Percentiles rank a stretch among this genome's conserved stretches.
Conservation (phyloP, 805 yeast genomes). For the Scheffersomyces lignosus region DNA sequence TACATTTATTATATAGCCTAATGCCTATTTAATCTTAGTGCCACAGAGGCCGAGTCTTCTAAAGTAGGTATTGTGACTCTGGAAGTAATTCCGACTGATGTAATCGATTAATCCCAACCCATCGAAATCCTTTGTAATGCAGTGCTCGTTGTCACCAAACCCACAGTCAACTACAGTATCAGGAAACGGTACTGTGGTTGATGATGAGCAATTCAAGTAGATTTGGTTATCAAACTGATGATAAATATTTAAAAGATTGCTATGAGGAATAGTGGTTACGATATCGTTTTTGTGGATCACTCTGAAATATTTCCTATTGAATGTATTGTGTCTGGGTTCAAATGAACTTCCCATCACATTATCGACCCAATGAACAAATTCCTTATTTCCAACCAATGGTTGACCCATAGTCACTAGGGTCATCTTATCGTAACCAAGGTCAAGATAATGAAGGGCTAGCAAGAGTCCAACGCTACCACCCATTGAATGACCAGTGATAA, state of each 20-base stretch:
- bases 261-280: conserved; percentile 29
- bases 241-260: conserved; percentile 19
- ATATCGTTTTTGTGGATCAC: conserved; percentile 28
- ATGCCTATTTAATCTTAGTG: background rate
- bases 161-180: conserved; percentile 35
- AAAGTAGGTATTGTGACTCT: conserved; percentile 38
- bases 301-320: conserved; percentile 17
- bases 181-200: conserved; percentile 20
- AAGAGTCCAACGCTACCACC: conserved; percentile 45
- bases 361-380: conserved; percentile 39
- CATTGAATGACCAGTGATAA: conserved; percentile 30
- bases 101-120: conserved; percentile 5
- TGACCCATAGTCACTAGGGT: conserved; percentile 45
- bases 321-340: conserved; percentile 18
- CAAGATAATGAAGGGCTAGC: conserved; percentile 35
- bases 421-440: conserved; percentile 30
- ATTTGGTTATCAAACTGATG: conserved; percentile 38
- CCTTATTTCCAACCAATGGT: conserved; percentile 42
- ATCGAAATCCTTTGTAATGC: conserved; percentile 33
- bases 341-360: conserved; percentile 27
- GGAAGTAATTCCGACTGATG: conserved; percentile 15
- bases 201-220: conserved; percentile 24
- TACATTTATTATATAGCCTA: background rate
- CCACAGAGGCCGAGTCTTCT: conserved; percentile 30
- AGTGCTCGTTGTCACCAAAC: conserved; percentile 23